phyloP scores from a whole-genome alignment of 176 grass and related monocot genomes.

The Rhynchospora breviuscula region DNA sequence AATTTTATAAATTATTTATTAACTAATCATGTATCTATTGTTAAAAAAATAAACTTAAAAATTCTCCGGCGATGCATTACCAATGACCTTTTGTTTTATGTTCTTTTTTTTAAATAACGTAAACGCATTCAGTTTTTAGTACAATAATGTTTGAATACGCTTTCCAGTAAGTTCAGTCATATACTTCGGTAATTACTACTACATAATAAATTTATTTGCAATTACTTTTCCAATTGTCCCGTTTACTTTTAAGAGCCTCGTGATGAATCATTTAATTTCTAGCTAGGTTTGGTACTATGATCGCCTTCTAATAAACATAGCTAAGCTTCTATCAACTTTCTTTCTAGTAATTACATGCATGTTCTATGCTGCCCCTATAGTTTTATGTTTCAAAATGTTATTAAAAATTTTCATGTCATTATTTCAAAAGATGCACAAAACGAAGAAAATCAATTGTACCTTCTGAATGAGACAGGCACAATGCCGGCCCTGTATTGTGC shows the following conservation, averaged over 20 bases:
- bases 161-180: background rate
- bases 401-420: background rate
- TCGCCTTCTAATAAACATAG: background rate
- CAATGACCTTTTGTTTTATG: background rate
- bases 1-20: background rate
- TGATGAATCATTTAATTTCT: background rate
- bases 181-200: background rate
- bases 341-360: background rate
- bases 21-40: background rate
- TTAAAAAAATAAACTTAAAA: background rate
- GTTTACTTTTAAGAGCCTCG: too few relatives aligned
- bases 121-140: background rate
- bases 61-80: background rate
- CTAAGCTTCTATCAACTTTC: background rate
- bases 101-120: background rate
- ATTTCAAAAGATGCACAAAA: background rate
- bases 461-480: constrained; percentile 53
- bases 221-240: too few relatives aligned
- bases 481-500: constrained; percentile 67
- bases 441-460: constrained; percentile 6
- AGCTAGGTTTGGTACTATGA: background rate
- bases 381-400: background rate
- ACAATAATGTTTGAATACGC: background rate
- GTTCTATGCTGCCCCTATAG: background rate
- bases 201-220: background rate